These are phyloP conservation scores for Pyracantha coccinea DNA, from an alignment of 331 rosid species.

Conservation along the genomic window DNA sequence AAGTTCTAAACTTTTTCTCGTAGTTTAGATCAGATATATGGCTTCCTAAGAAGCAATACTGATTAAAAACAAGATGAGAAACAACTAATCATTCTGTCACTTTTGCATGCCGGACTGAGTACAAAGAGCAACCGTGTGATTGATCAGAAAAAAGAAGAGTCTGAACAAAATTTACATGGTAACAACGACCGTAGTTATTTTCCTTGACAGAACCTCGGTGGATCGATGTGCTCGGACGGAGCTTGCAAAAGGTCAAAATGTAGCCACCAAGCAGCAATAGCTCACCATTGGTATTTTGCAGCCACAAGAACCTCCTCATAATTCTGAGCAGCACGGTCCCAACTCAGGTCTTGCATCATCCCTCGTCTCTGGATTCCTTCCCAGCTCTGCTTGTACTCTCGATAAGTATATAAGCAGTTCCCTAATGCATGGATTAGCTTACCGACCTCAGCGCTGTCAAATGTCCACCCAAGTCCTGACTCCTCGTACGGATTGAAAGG, in stretches of 20 bases:
- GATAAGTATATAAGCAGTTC: constrained; percentile 62
- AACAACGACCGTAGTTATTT: background rate
- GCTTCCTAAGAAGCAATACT: background rate
- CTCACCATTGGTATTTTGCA: constrained; percentile 91
- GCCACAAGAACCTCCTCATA: constrained; percentile 90
- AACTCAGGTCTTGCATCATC: constrained; percentile 79
- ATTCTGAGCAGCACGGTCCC: constrained; percentile 86
- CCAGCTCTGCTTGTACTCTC: constrained; percentile 83
- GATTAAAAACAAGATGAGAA: background rate
- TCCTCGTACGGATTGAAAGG: constrained; percentile 71
- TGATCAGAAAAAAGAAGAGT: background rate
- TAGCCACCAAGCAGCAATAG: background rate
- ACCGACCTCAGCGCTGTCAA: constrained; percentile 61
- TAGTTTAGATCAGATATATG: no score
- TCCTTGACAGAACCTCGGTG: background rate
- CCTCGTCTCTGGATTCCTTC: constrained; percentile 93
- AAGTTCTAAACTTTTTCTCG: no score
- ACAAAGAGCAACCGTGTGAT: background rate
- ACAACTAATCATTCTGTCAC: background rate
- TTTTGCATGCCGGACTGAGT: constrained; percentile 7
- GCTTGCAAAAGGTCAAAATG: background rate
- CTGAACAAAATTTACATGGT: constrained; percentile 2
- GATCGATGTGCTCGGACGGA: background rate
- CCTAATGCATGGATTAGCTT: constrained; percentile 65
- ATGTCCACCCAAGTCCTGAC: constrained; percentile 84